Conservation (phyloP, 164 flowering plant species). For the Kalanchoe fedtschenkoi region DNA sequence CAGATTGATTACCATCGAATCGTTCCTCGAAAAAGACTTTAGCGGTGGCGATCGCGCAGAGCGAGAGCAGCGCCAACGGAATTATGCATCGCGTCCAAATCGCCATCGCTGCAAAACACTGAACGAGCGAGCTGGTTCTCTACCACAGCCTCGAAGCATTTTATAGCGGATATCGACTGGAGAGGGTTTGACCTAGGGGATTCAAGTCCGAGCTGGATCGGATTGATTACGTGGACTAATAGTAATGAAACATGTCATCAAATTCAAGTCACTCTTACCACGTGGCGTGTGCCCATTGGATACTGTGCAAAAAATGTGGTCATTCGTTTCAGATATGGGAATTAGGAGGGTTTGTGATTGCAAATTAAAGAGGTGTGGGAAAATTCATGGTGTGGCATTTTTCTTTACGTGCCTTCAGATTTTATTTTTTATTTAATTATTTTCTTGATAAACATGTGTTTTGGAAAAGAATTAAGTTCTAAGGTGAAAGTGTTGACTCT, state of each 20-base stretch:
- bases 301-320: not conserved
- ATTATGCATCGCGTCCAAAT: constrained; percentile 2
- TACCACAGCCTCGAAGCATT: not conserved
- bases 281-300: not conserved
- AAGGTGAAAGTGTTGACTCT: too few species aligned
- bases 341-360: too few species aligned
- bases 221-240: too few species aligned
- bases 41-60: not conserved
- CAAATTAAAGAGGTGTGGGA: too few species aligned
- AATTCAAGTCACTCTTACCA: not conserved
- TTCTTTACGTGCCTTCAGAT: too few species aligned
- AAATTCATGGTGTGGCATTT: too few species aligned
- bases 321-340: not conserved
- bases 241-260: not conserved
- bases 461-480: too few species aligned
- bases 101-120: constrained; percentile 3
- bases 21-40: constrained; percentile 9
- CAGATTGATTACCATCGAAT: constrained; percentile 5
- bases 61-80: constrained; percentile 5
- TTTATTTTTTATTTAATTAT: too few species aligned
- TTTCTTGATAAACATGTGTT: too few species aligned
- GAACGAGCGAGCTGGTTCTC: not conserved
- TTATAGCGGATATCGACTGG: not conserved
- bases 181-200: not conserved
- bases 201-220: not conserved